These are phyloP conservation scores for Yamadazyma dushanensis DNA, from an alignment of 1,139 yeast species.

Conservation along the genomic window DNA sequence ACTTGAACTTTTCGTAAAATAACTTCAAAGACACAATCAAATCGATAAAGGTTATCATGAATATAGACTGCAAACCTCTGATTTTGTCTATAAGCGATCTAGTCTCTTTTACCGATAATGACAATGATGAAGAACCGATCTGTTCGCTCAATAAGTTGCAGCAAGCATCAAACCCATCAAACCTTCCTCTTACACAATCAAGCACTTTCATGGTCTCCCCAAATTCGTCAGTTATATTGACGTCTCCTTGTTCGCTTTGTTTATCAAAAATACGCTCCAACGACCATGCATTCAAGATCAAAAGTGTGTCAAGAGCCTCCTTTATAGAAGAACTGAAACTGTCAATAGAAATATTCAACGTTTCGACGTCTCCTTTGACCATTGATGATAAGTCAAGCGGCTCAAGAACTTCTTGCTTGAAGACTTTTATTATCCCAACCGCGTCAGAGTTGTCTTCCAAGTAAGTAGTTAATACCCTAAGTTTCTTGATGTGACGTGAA, in stretches of 20 bases:
- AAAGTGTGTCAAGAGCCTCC: slow-evolving; percentile 24
- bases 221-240: slow-evolving; percentile 22
- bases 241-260: slow-evolving; percentile 15
- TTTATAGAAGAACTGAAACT: slow-evolving; percentile 10
- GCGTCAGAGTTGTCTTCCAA: slow-evolving; percentile 1
- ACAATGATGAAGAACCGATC: slow-evolving; percentile 14
- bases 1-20: slow-evolving; percentile 32
- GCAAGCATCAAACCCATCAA: slow-evolving; percentile 6
- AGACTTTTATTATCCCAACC: neutral
- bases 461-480: neutral
- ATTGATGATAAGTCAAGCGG: neutral
- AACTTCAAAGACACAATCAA: slow-evolving; percentile 32
- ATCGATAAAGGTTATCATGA: slow-evolving; percentile 32
- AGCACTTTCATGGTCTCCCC: slow-evolving; percentile 5
- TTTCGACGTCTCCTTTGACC: neutral
- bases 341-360: neutral
- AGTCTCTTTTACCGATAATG: slow-evolving; percentile 9
- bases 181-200: neutral
- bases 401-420: neutral
- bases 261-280: slow-evolving; percentile 32
- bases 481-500: neutral
- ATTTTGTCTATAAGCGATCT: slow-evolving; percentile 18
- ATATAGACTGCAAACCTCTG: slow-evolving; percentile 24
- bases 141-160: slow-evolving; percentile 10
- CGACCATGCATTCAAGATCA: slow-evolving; percentile 34